A percentile compares a stretch with the other conserved stretches of the same genome.
These are phyloP conservation scores for Ascochyta pisi DNA, from an alignment of 2,329 filamentous ascomycete genomes.

Conservation along the genomic window DNA sequence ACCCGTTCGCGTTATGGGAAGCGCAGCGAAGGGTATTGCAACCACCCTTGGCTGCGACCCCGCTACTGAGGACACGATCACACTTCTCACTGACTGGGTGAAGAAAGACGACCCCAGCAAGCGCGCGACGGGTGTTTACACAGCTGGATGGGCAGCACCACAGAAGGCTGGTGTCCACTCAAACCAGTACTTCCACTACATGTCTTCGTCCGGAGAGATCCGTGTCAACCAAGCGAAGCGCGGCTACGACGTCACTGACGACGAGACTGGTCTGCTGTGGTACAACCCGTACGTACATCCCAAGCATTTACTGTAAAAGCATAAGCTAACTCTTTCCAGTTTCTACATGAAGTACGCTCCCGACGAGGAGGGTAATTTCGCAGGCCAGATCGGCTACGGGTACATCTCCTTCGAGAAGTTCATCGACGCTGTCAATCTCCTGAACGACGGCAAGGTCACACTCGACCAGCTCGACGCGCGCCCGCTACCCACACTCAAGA, in stretches of 20 bases:
- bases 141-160: slow-evolving; percentile 92
- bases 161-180: slow-evolving; percentile 94
- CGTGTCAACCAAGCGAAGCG: slow-evolving; percentile 92
- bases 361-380: slow-evolving; percentile 94
- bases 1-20: slow-evolving; percentile 80
- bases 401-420: slow-evolving; percentile 97
- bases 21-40: slow-evolving; percentile 79
- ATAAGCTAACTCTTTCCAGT: slow-evolving; percentile 38
- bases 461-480: slow-evolving; percentile 80
- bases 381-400: slow-evolving; percentile 88
- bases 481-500: slow-evolving; percentile 82
- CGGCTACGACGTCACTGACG: slow-evolving; percentile 92
- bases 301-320: background rate
- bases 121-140: slow-evolving; percentile 87
- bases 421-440: slow-evolving; percentile 79
- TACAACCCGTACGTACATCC: slow-evolving; percentile 72
- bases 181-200: slow-evolving; percentile 97
- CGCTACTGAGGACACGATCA: slow-evolving; percentile 91
- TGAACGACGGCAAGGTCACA: slow-evolving; percentile 76
- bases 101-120: slow-evolving; percentile 72
- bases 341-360: slow-evolving; percentile 96
- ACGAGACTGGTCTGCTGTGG: slow-evolving; percentile 76
- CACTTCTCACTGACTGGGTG: slow-evolving; percentile 86
- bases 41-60: slow-evolving; percentile 78
- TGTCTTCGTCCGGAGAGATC: slow-evolving; percentile 83